Evolutionary conservation across 2,329 filamentous ascomycete species (phyloP).

Genomic region (Emergomyces africanus): DNA sequence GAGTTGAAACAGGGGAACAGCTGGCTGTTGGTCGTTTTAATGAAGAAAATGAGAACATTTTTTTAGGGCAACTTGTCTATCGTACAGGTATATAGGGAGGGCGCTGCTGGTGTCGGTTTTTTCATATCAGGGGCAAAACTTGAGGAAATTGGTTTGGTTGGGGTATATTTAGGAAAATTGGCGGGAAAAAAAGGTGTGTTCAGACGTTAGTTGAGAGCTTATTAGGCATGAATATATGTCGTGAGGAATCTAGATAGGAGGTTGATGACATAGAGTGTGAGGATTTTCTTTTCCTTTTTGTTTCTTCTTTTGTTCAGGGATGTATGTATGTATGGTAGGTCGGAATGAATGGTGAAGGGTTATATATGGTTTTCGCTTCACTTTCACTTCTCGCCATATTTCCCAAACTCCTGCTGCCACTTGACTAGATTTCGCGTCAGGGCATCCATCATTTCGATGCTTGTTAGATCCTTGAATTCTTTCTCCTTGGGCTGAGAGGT

Average conservation of each 20-base stretch:
- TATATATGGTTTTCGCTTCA: neutral
- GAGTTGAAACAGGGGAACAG: neutral
- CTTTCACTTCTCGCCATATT: slow-evolving; percentile 37
- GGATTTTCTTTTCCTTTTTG: no score
- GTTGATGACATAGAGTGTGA: no score
- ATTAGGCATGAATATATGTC: neutral
- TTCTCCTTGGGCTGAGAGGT: slow-evolving; percentile 21
- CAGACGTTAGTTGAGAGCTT: neutral
- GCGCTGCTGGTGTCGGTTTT: slow-evolving; percentile 1
- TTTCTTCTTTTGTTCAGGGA: no score
- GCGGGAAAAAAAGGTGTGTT: neutral
- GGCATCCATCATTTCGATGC: slow-evolving; percentile 82
- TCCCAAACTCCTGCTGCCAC: slow-evolving; percentile 65
- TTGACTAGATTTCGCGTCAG: slow-evolving; percentile 67
- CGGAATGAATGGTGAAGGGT: neutral
- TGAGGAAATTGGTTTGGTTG: neutral
- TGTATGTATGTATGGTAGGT: no score
- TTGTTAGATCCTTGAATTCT: slow-evolving; percentile 63
- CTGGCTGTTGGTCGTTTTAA: neutral
- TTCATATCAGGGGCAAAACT: neutral
- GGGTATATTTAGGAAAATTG: neutral
- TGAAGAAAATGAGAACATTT: neutral
- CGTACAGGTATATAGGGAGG: slow-evolving; percentile 2
- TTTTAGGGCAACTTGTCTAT: neutral
- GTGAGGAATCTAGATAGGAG: neutral